These are phyloP conservation scores for Phylloporus rhodoxanthus DNA, from an alignment of 768 basidiomycete genomes.

Conservation along the genomic window DNA sequence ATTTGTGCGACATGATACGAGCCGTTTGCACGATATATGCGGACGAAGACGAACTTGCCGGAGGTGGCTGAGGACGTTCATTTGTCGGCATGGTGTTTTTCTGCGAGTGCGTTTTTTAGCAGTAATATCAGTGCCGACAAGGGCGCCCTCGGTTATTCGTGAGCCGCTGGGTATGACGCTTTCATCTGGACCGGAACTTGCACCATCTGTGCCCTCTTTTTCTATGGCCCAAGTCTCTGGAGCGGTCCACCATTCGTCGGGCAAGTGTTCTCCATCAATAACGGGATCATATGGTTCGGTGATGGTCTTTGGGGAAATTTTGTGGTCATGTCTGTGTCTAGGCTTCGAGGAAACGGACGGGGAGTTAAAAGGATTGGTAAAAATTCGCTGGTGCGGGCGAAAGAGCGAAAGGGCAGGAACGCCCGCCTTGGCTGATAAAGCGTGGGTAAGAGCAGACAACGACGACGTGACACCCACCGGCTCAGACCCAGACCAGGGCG, in stretches of 20 bases:
- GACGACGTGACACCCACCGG: conserved; percentile 5
- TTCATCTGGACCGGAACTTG: conserved; percentile 39
- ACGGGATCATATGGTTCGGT: conserved; percentile 8
- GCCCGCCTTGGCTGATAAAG: conserved; percentile 15
- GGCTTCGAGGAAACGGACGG: conserved; percentile 17
- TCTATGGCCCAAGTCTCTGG: conserved; percentile 77
- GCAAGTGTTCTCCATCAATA: conserved; percentile 8
- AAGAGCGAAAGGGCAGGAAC: conserved; percentile 16
- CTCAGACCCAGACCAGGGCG: conserved; percentile 19
- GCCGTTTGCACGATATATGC: conserved; percentile 72
- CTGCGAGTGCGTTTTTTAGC: conserved; percentile 22
- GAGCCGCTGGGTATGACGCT: conserved; percentile 16
- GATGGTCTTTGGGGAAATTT: conserved; percentile 49
- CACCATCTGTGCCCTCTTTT: conserved; percentile 39
- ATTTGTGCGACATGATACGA: conserved; percentile 68
- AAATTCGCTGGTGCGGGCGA: conserved; percentile 30
- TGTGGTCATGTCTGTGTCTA: conserved; percentile 29
- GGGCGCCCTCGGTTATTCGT: conserved; percentile 13
- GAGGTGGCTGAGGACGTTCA: conserved; percentile 9
- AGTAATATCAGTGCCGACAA: conserved; percentile 6
- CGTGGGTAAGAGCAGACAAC: conserved; percentile 8
- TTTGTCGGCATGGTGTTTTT: conserved; percentile 21
- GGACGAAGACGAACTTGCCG: conserved; percentile 46
- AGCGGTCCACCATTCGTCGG: conserved; percentile 49
- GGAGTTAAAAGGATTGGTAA: conserved; percentile 35